Evolutionary conservation across 352 stramenopile species (phyloP).

Genomic region (Lagenidium sp.): DNA sequence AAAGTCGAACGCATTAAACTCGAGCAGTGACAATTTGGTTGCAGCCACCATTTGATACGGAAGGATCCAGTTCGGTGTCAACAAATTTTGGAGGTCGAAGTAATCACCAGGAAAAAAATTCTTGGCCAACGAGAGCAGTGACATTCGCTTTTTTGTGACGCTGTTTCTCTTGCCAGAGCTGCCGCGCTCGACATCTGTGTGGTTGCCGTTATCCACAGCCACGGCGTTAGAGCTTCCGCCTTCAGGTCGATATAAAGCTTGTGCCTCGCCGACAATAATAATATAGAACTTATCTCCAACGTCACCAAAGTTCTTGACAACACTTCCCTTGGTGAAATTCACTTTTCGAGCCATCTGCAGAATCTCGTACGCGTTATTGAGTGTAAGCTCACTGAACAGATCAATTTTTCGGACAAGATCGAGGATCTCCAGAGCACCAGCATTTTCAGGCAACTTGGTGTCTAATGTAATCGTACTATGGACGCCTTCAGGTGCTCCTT

Average conservation of each 20-base stretch:
- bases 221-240: slow-evolving; percentile 4
- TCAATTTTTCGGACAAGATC: slow-evolving; percentile 83
- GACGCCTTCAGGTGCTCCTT: slow-evolving; percentile 83
- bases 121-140: slow-evolving; percentile 52
- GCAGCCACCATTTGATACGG: slow-evolving; percentile 56
- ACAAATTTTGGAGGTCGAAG: slow-evolving; percentile 77
- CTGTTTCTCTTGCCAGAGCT: slow-evolving; percentile 7
- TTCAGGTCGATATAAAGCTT: slow-evolving; percentile 37
- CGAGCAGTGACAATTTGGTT: slow-evolving; percentile 60
- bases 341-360: slow-evolving; percentile 71
- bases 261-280: slow-evolving; percentile 70
- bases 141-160: slow-evolving; percentile 36
- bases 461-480: slow-evolving; percentile 84
- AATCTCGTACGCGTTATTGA: slow-evolving; percentile 84
- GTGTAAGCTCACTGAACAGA: slow-evolving; percentile 66
- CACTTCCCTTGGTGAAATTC: slow-evolving; percentile 42
- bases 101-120: slow-evolving; percentile 85
- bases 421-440: slow-evolving; percentile 70
- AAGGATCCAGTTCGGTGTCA: slow-evolving; percentile 56
- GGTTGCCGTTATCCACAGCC: neutral
- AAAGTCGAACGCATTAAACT: slow-evolving; percentile 79
- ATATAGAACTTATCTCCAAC: slow-evolving; percentile 69
- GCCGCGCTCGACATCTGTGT: neutral
- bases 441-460: slow-evolving; percentile 66
- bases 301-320: slow-evolving; percentile 42